A percentile compares a stretch with the other conserved stretches of the same genome.
These are phyloP conservation scores for Wickerhamiella cacticola DNA, from an alignment of 805 yeast genomes.

Conservation along the genomic window DNA sequence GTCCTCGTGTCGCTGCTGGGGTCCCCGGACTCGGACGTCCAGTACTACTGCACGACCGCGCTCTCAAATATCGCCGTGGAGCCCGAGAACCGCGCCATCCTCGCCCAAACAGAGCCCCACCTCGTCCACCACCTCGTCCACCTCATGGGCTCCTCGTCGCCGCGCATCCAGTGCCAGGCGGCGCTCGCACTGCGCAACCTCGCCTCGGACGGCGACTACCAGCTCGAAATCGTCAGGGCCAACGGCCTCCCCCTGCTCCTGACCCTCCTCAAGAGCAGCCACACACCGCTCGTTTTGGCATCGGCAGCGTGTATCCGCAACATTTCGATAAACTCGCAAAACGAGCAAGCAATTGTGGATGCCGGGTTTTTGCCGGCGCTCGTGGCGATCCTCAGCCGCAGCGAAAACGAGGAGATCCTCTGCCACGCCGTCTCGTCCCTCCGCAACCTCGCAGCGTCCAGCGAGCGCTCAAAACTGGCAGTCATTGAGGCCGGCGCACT, in stretches of 20 bases:
- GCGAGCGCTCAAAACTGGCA: conserved; percentile 84
- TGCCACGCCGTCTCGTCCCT: conserved; percentile 96
- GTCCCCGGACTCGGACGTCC: conserved; percentile 89
- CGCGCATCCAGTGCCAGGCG: conserved; percentile 97
- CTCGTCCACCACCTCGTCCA: conserved; percentile 76
- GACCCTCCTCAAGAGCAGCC: conserved; percentile 75
- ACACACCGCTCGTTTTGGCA: conserved; percentile 85
- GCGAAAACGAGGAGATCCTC: conserved; percentile 89
- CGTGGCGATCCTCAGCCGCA: conserved; percentile 60
- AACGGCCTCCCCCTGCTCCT: conserved; percentile 92
- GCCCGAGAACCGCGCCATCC: conserved; percentile 73
- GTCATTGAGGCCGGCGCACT: conserved; percentile 93
- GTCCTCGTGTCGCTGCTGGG: conserved; percentile 78
- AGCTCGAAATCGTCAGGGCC: conserved; percentile 86
- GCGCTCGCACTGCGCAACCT: conserved; percentile 89
- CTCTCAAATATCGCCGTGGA: conserved; percentile 95
- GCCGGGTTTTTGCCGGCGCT: conserved; percentile 93
- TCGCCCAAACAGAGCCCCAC: conserved; percentile 86
- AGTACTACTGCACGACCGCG: conserved; percentile 96
- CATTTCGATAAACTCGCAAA: conserved; percentile 90
- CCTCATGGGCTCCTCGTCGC: conserved; percentile 84
- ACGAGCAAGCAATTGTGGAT: conserved; percentile 89
- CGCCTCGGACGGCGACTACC: conserved; percentile 93
- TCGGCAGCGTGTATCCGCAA: conserved; percentile 98
- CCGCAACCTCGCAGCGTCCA: conserved; percentile 89